Conservation (phyloP, 1,284 basidiomycete species). For the Boletus hoseneyae region DNA sequence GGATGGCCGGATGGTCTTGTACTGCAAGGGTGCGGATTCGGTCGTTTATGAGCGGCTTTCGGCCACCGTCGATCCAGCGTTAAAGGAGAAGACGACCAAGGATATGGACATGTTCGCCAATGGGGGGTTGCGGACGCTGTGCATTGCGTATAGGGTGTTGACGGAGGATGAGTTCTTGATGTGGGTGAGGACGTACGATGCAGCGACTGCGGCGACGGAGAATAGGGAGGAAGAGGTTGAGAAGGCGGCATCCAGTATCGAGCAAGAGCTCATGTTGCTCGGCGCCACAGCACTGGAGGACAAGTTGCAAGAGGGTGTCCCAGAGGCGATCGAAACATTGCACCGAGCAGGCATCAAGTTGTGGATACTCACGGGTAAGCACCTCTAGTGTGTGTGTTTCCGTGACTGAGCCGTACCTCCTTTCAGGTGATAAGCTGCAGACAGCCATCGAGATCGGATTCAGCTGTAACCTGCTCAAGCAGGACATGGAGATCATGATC, state of each 20-base stretch:
- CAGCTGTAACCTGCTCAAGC: conserved; percentile 90
- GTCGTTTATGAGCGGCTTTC: conserved; percentile 88
- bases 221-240: conserved; percentile 91
- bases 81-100: conserved; percentile 77
- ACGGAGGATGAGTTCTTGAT: conserved; percentile 79
- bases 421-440: conserved; percentile 88
- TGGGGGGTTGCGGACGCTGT: conserved; percentile 87
- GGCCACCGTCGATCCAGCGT: conserved; percentile 64
- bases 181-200: conserved; percentile 84
- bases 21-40: conserved; percentile 96
- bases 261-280: conserved; percentile 78
- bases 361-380: conserved; percentile 86
- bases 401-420: not conserved
- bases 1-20: conserved; percentile 78
- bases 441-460: conserved; percentile 97
- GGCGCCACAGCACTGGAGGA: conserved; percentile 97
- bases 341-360: conserved; percentile 95
- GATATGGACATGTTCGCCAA: conserved; percentile 96
- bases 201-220: conserved; percentile 69
- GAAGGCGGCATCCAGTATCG: conserved; percentile 80
- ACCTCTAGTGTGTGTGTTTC: not conserved
- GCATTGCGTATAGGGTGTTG: conserved; percentile 82
- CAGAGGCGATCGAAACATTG: conserved; percentile 90
- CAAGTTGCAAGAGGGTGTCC: conserved; percentile 95
- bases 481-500: conserved; percentile 95